Percentiles rank a stretch among this genome's conserved stretches.
phyloP scores from a whole-genome alignment of 495 filamentous ascomycete genomes.

The Rostrohypoxylon terebratum region DNA sequence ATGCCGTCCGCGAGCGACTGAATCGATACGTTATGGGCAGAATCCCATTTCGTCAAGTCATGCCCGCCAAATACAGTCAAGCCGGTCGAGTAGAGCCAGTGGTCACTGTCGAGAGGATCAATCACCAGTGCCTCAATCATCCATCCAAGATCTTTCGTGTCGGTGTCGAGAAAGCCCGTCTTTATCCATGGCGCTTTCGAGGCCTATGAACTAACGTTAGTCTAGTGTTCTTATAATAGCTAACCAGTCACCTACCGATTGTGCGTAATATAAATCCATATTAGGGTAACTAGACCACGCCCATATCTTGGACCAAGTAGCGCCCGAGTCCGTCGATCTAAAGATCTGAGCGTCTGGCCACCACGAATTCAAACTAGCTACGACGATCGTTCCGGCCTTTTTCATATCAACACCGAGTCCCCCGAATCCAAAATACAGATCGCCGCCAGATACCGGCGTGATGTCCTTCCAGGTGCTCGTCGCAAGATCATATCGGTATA shows the following conservation, averaged over 20 bases:
- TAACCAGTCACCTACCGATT: conserved; percentile 52
- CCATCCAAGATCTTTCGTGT: conserved; percentile 68
- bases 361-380: conserved; percentile 68
- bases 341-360: conserved; percentile 69
- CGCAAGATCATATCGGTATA: conserved; percentile 65
- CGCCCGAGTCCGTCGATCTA: conserved; percentile 64
- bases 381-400: conserved; percentile 66
- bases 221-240: conserved; percentile 20
- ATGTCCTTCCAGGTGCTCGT: conserved; percentile 66
- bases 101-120: conserved; percentile 69
- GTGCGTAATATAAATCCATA: conserved; percentile 58
- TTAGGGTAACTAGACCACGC: conserved; percentile 63
- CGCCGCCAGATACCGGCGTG: conserved; percentile 58
- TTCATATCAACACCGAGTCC: conserved; percentile 66
- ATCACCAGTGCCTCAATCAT: conserved; percentile 73
- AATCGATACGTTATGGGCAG: conserved; percentile 61
- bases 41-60: conserved; percentile 64
- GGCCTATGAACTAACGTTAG: conserved; percentile 43
- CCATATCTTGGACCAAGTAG: conserved; percentile 66
- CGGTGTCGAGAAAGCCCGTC: conserved; percentile 58
- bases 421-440: conserved; percentile 65
- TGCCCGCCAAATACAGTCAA: conserved; percentile 67
- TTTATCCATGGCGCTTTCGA: conserved; percentile 63
- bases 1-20: conserved; percentile 68
- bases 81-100: conserved; percentile 70